A percentile compares a stretch with the other conserved stretches of the same genome.
Conservation (phyloP, 768 basidiomycete genomes). For the Obba rivulosa region DNA sequence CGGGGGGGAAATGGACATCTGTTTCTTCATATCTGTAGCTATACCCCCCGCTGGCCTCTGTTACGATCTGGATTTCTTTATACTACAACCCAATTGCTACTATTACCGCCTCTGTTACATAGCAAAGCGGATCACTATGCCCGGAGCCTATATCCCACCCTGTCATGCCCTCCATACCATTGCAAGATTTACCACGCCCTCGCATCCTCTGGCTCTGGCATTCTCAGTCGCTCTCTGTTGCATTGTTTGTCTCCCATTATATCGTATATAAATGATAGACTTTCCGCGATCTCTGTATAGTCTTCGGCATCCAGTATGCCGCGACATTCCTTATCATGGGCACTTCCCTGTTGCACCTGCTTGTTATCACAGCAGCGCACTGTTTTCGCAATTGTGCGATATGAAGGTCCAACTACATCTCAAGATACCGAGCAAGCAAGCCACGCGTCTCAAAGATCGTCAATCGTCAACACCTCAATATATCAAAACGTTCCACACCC, state of each 20-base stretch:
- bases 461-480: too few relatives aligned
- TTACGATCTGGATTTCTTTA: not conserved
- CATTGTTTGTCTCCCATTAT: not conserved
- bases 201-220: not conserved
- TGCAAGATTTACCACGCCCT: not conserved
- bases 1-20: constrained; percentile 8
- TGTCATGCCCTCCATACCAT: not conserved
- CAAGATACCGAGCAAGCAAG: too few relatives aligned
- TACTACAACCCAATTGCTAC: not conserved
- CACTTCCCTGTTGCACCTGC: too few relatives aligned
- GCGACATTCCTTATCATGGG: too few relatives aligned
- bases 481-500: too few relatives aligned
- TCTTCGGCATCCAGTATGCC: too few relatives aligned
- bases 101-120: not conserved
- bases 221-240: not conserved
- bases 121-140: not conserved
- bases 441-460: too few relatives aligned
- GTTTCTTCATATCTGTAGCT: not conserved
- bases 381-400: too few relatives aligned
- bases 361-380: too few relatives aligned
- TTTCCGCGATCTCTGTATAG: too few relatives aligned
- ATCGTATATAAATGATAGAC: too few relatives aligned
- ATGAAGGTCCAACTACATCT: too few relatives aligned
- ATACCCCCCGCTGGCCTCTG: not conserved
- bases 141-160: not conserved